Conservation (phyloP, 257 asterid species). For the Solanum chiquidenum region DNA sequence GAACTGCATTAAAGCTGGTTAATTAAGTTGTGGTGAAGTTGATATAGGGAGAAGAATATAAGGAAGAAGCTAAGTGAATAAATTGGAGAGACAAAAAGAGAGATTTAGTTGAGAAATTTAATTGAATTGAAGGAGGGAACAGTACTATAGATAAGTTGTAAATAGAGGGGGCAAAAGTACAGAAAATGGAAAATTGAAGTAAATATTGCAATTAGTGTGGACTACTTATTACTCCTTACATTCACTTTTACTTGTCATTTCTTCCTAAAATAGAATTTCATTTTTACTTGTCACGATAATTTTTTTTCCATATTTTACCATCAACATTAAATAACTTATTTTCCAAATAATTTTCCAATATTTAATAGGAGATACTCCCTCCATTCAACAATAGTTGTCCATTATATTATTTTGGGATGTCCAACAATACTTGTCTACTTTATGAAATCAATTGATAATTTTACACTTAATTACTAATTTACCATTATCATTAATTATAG, state of each 20-base stretch:
- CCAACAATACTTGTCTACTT: too few relatives aligned
- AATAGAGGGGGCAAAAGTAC: not conserved
- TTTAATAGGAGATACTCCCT: not conserved
- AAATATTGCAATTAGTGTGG: not conserved
- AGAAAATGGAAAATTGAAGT: not conserved
- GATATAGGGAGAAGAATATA: too few relatives aligned
- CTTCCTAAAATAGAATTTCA: too few relatives aligned
- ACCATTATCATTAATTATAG: too few relatives aligned
- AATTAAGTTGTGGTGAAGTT: not conserved
- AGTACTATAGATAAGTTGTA: not conserved
- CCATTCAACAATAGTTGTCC: not conserved
- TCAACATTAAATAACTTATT: not conserved
- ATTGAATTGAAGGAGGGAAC: not conserved
- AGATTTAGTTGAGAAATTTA: not conserved
- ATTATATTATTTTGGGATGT: not conserved
- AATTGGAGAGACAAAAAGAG: not conserved
- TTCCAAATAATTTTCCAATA: too few relatives aligned
- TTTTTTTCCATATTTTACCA: too few relatives aligned
- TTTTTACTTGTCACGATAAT: too few relatives aligned
- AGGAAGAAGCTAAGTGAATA: not conserved
- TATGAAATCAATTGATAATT: not conserved
- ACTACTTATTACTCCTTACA: too few relatives aligned
- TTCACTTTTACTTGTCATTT: too few relatives aligned
- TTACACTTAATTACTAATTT: not conserved
- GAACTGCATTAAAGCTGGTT: not conserved